phyloP scores from a whole-genome alignment of 495 filamentous ascomycete species.

The Penicillium salamii region DNA sequence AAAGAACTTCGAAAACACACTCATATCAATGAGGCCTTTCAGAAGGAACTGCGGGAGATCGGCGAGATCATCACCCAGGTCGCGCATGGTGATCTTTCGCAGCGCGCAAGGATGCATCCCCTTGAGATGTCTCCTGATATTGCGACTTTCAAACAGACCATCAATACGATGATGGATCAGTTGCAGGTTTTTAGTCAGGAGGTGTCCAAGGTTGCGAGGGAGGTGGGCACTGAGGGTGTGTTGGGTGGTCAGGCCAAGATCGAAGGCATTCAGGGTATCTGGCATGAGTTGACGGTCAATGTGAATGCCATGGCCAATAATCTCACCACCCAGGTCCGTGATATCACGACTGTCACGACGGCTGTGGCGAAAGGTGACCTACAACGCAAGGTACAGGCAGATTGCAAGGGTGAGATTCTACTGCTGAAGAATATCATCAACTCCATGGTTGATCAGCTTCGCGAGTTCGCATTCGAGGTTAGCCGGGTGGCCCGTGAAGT shows the following conservation, averaged over 20 bases:
- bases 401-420: constrained; percentile 87
- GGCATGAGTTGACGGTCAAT: constrained; percentile 90
- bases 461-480: constrained; percentile 88
- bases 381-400: constrained; percentile 84
- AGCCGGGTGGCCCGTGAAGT: constrained; percentile 89
- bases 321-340: constrained; percentile 85
- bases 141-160: constrained; percentile 84
- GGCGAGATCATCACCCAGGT: constrained; percentile 88
- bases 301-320: constrained; percentile 92
- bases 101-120: constrained; percentile 86
- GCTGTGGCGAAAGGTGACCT: constrained; percentile 87
- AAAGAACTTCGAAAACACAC: constrained; percentile 85
- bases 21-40: constrained; percentile 91
- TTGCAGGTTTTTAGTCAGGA: constrained; percentile 89
- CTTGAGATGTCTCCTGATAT: constrained; percentile 94
- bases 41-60: constrained; percentile 88
- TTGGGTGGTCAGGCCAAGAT: constrained; percentile 88
- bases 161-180: constrained; percentile 95
- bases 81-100: constrained; percentile 84
- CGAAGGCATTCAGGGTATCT: constrained; percentile 84
- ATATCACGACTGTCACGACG: constrained; percentile 90
- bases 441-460: constrained; percentile 89
- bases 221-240: constrained; percentile 88
- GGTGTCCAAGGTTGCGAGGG: constrained; percentile 83
- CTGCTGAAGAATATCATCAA: constrained; percentile 90